Evolutionary conservation across 305 asterid species (phyloP).

Genomic region (Solanum hybrid): DNA sequence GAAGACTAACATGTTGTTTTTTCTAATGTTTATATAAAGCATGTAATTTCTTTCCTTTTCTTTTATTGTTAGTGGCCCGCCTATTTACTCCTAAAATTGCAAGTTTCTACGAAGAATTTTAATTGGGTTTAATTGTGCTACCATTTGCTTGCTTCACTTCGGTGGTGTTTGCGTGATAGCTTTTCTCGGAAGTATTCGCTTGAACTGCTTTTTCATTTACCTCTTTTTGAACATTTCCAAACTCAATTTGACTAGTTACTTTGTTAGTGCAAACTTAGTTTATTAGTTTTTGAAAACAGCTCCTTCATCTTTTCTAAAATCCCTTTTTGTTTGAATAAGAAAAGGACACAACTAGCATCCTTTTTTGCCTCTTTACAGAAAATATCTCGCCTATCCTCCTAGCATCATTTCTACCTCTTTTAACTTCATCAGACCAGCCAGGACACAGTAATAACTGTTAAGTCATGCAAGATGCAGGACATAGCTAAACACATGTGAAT

Average conservation of each 20-base stretch:
- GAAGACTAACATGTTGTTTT: background rate
- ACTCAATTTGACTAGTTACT: background rate
- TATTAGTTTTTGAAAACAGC: background rate
- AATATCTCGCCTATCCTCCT: too few relatives aligned
- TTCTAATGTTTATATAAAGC: background rate
- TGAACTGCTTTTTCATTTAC: background rate
- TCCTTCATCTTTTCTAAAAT: background rate
- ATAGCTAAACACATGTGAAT: too few relatives aligned
- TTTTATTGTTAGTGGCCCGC: slow-evolving; percentile 63
- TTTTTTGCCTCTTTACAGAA: too few relatives aligned
- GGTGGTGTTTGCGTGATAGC: background rate
- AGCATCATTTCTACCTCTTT: too few relatives aligned
- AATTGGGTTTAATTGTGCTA: too few relatives aligned
- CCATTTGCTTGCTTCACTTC: background rate
- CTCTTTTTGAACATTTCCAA: background rate
- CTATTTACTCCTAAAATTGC: slow-evolving; percentile 64
- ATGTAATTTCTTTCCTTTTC: background rate
- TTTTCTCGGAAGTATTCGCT: background rate
- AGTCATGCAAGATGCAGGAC: too few relatives aligned
- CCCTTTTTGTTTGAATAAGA: background rate
- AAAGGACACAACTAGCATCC: background rate
- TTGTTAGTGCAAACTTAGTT: background rate
- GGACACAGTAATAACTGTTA: too few relatives aligned
- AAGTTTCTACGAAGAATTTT: slow-evolving; percentile 61
- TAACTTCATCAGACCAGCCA: too few relatives aligned